Conservation (phyloP, 2,329 filamentous ascomycete genomes). For the Fusarium lateritium region DNA sequence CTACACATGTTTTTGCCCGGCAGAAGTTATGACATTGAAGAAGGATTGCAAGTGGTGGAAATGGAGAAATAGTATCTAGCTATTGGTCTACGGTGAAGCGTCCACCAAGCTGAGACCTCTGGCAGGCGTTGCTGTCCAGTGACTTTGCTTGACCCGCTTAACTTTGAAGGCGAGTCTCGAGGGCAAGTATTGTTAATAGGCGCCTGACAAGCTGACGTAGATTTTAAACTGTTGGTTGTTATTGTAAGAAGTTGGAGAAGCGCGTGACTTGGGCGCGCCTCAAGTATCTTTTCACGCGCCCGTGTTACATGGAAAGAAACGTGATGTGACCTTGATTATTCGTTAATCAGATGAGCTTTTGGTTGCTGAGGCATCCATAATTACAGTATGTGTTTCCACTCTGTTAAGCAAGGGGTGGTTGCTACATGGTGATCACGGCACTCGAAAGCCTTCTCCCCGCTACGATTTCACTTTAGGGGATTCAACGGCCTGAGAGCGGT, state of each 20-base stretch:
- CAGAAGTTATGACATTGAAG: not conserved
- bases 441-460: constrained; percentile 31
- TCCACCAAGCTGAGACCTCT: constrained; percentile 36
- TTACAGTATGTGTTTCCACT: constrained; percentile 21
- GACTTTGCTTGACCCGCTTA: constrained; percentile 36
- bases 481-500: constrained; percentile 30
- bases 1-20: not conserved
- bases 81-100: constrained; percentile 23
- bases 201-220: constrained; percentile 37
- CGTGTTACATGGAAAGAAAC: constrained; percentile 32
- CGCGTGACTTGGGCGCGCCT: constrained; percentile 41
- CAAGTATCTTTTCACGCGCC: constrained; percentile 35
- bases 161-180: constrained; percentile 34
- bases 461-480: constrained; percentile 14
- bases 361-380: constrained; percentile 49
- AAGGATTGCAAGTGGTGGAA: not conserved
- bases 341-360: constrained; percentile 36
- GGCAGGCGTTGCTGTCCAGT: constrained; percentile 45
- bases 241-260: constrained; percentile 11
- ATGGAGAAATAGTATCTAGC: not conserved
- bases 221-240: constrained; percentile 9
- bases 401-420: constrained; percentile 30
- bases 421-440: constrained; percentile 33
- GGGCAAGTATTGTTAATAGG: constrained; percentile 20
- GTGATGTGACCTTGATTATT: constrained; percentile 42